phyloP scores from a whole-genome alignment of 495 filamentous ascomycete genomes.

The Hypomontagnella submonticulosa region DNA sequence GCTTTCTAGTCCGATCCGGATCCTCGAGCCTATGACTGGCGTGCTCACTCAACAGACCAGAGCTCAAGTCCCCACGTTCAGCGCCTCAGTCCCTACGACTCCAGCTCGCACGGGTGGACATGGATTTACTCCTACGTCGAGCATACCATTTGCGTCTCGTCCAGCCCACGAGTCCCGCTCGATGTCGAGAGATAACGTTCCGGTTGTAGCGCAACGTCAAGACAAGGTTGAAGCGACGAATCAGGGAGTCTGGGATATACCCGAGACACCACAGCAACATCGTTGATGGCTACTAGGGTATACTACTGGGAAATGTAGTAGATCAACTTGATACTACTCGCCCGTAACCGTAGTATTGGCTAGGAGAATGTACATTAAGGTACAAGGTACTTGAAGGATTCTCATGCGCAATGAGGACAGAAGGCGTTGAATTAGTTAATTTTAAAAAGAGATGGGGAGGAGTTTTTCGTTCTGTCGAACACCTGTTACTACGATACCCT shows the following conservation, averaged over 20 bases:
- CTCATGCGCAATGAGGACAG: constrained; percentile 13
- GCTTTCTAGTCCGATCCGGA: constrained; percentile 47
- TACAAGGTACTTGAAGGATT: not conserved
- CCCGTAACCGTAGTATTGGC: not conserved
- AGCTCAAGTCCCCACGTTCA: not conserved
- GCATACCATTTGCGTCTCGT: constrained; percentile 49
- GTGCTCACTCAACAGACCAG: constrained; percentile 11
- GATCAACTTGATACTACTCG: not conserved
- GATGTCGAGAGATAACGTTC: constrained; percentile 22
- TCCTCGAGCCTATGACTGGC: constrained; percentile 50
- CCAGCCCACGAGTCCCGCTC: constrained; percentile 19
- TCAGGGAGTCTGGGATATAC: constrained; percentile 43
- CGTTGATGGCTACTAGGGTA: constrained; percentile 4
- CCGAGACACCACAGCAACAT: constrained; percentile 44
- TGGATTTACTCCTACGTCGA: constrained; percentile 49
- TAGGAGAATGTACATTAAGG: not conserved
- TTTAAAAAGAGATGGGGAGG: not conserved
- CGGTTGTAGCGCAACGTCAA: constrained; percentile 15
- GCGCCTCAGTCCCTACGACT: constrained; percentile 37
- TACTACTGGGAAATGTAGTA: not conserved
- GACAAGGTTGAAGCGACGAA: constrained; percentile 28
- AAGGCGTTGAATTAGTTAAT: constrained; percentile 12
- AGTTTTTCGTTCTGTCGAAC: not conserved
- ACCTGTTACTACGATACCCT: constrained; percentile 36
- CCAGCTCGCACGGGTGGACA: constrained; percentile 46